Evolutionary conservation across 495 filamentous ascomycete genomes (phyloP).

Genomic region (Penicillium coprophilum): DNA sequence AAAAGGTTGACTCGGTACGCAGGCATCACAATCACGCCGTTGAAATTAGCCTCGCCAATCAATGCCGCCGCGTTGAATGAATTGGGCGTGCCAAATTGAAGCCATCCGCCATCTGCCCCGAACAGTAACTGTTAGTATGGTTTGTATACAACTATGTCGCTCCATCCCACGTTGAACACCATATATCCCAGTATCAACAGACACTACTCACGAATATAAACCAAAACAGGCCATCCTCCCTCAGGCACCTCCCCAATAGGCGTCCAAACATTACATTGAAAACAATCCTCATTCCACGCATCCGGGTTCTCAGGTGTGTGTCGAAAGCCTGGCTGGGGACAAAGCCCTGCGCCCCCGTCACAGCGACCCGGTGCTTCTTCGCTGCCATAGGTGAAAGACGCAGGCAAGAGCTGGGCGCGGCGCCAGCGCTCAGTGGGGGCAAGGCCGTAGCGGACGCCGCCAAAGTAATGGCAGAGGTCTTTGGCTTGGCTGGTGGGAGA

Average conservation of each 20-base stretch:
- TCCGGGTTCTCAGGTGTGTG: constrained; percentile 20
- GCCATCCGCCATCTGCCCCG: constrained; percentile 53
- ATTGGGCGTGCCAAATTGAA: constrained; percentile 56
- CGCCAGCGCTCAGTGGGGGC: constrained; percentile 40
- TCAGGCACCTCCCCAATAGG: constrained; percentile 36
- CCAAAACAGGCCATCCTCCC: constrained; percentile 46
- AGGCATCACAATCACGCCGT: constrained; percentile 61
- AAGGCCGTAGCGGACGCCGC: constrained; percentile 45
- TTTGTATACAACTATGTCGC: not conserved
- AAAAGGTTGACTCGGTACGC: constrained; percentile 69
- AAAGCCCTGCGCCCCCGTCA: constrained; percentile 31
- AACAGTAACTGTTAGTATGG: not conserved
- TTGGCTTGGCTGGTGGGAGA: constrained; percentile 1
- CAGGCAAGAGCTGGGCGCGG: constrained; percentile 32
- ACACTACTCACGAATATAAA: constrained; percentile 42
- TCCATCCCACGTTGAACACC: not conserved
- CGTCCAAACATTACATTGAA: constrained; percentile 46
- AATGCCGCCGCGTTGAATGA: constrained; percentile 48
- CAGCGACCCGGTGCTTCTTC: constrained; percentile 30
- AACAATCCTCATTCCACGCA: constrained; percentile 43
- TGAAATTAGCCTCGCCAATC: constrained; percentile 46
- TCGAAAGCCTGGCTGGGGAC: constrained; percentile 39
- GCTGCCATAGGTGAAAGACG: constrained; percentile 39
- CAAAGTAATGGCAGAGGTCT: constrained; percentile 44
- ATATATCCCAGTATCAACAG: not conserved